Base-by-base conservation (phyloP, 2,329 filamentous ascomycete genomes). In the Trichothecium roseum region DNA sequence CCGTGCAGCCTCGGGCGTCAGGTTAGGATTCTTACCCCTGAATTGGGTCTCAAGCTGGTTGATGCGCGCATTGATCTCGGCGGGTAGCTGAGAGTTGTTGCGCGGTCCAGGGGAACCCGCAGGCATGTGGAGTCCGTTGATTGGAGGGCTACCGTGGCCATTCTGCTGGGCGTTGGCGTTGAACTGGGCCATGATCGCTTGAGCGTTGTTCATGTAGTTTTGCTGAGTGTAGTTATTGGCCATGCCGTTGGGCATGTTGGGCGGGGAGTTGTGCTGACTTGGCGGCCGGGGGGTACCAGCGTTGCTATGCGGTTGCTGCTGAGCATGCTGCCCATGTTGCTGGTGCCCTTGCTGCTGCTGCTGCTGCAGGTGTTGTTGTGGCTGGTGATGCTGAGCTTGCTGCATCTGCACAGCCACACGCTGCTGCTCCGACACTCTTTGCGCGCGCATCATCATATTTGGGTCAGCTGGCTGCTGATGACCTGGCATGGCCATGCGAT, bases 391-490 rank as follows among this genome's bases (percentile, higher is more conserved):
- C 29, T 62, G 55, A 13, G 52, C 51, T 28, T 65, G 62, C 37
- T 69, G 67, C 47, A 66, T 58, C 40, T 70, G 64, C 4, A 69
- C 62, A 10, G 62, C 63, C 28, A 60, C 65, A 12, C 73, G 66
- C 47, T 80, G 76, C 46, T 78, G 74, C 47, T 82, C 77, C 9
- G 81, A 69, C 29, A 84, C 75, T 30, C 75, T 72, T 37, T 78
- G 75, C 13, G 78, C 72, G 47, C 81, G 78, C 46, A 80, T 62
- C 45, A 78, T 66, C 32, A 78, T 55, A 37, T 66, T 67, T 18
- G 72, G 60, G 40, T 78, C 72, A 3, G 72, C 52, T 28, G 54
- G 54, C 28, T 54, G 51, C 26, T 56, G 35, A 18, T 37, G 35
- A 13, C 18, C 35, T 28, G 31, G 35, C 20, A 37, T 26, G 10